Base-by-base conservation (phyloP, 352 stramenopile species). In the Phytophthora sp. region DNA sequence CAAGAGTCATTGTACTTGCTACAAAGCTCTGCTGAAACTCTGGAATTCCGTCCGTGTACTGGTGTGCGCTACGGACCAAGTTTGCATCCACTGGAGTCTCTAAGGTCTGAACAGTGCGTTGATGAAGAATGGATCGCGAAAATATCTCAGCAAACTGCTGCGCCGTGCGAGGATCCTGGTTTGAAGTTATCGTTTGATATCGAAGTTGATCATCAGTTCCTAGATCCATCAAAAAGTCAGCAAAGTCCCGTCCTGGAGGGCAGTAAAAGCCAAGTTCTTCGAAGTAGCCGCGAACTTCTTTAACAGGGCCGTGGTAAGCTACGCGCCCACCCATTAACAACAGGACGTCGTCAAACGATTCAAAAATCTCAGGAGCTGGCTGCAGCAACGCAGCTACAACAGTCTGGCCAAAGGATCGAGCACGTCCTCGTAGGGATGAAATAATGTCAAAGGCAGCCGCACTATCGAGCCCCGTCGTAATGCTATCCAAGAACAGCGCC, bases 341-440 rank as follows among this genome's bases (percentile, higher is more conserved):
- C 31, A 89, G 31, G 13, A 87, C 65, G 23, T 84, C 61, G 61
- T 89, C 79, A 30, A 89, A 89, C 1, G 87, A 49, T 17, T 77
- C 62, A 34, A 86, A 78, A 0, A 87, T 60, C 13, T 89, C 75
- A 2, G 77, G 79, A 1, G 95, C 80, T 27, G 74, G 74, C 68
- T 98, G 80, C 8, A 97, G 71, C n/a, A 98, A 64, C 2, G 89
- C 84, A 24, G 96, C 74, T 17, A 92, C 76, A n/a, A 78, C 54
- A 1, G 79, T 87, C 23, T 79, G 60, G 0, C 62, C 35, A 15
- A 91, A 67, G 3, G 49, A 50, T 11, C 69, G 43, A 11, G 78
- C 78, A 5, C 80, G 55, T 43, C 62, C 66, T 2, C 66, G 59
- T 35, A 83, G 51, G 1, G 51, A 64, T 21, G 54, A 71, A 34